Conservation (phyloP, 495 filamentous ascomycete genomes). For the Chaetomium fimeti region DNA sequence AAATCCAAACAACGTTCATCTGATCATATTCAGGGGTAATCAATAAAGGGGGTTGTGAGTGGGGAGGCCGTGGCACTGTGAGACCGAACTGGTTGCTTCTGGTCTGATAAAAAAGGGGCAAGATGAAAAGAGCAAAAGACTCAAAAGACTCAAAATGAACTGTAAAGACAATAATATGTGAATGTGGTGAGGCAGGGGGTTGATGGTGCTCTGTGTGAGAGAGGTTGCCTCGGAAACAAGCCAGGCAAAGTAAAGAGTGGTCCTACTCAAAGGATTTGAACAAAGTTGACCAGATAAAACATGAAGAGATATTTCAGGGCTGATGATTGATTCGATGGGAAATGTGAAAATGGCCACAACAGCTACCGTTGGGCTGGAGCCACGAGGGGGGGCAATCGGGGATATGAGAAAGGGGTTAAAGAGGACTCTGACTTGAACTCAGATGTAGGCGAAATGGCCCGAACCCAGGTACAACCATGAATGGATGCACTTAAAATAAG, state of each 20-base stretch:
- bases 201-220: not conserved
- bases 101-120: not conserved
- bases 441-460: not conserved
- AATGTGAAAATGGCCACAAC: not conserved
- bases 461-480: not conserved
- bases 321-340: not conserved
- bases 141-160: not conserved
- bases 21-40: not conserved
- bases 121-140: not conserved
- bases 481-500: not conserved
- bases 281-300: not conserved
- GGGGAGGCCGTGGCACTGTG: not conserved
- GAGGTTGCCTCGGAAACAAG: not conserved
- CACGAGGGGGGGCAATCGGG: not conserved
- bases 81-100: not conserved
- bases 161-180: not conserved
- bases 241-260: not conserved
- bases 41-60: not conserved
- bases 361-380: not conserved
- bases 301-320: not conserved
- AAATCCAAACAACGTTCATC: not conserved
- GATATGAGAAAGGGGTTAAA: not conserved
- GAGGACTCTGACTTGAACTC: not conserved
- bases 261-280: not conserved
- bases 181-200: not conserved